phyloP scores from a whole-genome alignment of 192 early-diverging fungal species.

The Geranomyces variabilis region DNA sequence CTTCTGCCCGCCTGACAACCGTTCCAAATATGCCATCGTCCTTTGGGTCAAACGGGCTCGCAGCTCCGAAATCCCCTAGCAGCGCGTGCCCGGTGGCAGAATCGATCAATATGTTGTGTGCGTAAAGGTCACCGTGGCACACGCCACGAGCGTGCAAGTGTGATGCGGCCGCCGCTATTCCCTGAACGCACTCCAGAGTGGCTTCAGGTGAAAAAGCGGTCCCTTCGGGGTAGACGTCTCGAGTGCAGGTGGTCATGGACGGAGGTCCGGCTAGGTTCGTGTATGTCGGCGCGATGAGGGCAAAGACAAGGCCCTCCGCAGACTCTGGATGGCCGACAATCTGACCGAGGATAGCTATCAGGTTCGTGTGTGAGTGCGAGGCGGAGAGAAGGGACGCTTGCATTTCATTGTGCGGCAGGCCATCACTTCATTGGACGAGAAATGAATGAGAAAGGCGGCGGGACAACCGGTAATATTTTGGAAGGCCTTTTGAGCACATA shows the following conservation, averaged over 20 bases:
- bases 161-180: constrained; percentile 17
- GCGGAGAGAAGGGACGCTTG: constrained; percentile 14
- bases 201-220: not conserved
- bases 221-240: constrained; percentile 26
- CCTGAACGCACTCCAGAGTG: not conserved
- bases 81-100: not conserved
- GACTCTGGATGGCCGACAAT: not conserved
- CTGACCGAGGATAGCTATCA: constrained; percentile 16
- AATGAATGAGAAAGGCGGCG: not conserved
- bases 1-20: constrained; percentile 22
- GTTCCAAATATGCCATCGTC: not conserved
- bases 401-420: constrained; percentile 28
- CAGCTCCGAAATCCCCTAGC: constrained; percentile 36
- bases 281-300: constrained; percentile 23
- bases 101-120: constrained; percentile 27
- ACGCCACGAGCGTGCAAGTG: constrained; percentile 25
- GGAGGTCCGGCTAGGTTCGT: constrained; percentile 26
- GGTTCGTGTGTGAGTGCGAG: constrained; percentile 6
- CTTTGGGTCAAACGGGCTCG: not conserved
- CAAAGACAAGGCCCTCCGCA: constrained; percentile 14
- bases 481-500: not conserved
- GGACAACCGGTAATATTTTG: not conserved
- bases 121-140: constrained; percentile 31
- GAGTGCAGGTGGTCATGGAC: constrained; percentile 16
- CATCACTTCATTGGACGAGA: constrained; percentile 12